A percentile compares a stretch with the other conserved stretches of the same genome.
Evolutionary conservation across 2,329 filamentous ascomycete species (phyloP).

Genomic region (Alternaria rosae): DNA sequence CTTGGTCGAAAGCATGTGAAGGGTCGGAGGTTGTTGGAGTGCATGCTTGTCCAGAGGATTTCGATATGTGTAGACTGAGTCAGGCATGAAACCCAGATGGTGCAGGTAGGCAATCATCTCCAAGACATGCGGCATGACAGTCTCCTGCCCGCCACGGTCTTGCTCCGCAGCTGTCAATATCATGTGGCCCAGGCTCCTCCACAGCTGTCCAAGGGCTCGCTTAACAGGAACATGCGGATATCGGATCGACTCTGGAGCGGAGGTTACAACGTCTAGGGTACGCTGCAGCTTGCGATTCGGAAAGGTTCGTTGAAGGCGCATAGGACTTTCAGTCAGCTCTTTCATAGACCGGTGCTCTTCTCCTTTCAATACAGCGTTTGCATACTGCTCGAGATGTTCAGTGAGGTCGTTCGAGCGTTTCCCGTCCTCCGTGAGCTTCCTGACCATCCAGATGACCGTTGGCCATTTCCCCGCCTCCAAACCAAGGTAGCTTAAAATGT

Average conservation of each 20-base stretch:
- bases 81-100: slow-evolving; percentile 56
- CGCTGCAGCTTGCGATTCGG: slow-evolving; percentile 21
- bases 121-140: slow-evolving; percentile 54
- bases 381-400: slow-evolving; percentile 23
- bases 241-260: slow-evolving; percentile 36
- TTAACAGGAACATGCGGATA: slow-evolving; percentile 33
- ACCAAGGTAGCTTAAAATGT: slow-evolving; percentile 53
- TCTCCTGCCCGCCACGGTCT: slow-evolving; percentile 20
- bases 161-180: slow-evolving; percentile 49
- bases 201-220: slow-evolving; percentile 54
- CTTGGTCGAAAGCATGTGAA: slow-evolving; percentile 57
- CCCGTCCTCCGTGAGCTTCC: slow-evolving; percentile 50
- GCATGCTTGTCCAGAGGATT: slow-evolving; percentile 45
- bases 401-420: slow-evolving; percentile 16
- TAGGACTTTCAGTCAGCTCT: slow-evolving; percentile 32
- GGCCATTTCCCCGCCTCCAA: slow-evolving; percentile 53
- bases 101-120: slow-evolving; percentile 59
- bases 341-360: slow-evolving; percentile 24
- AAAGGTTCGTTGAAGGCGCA: slow-evolving; percentile 25
- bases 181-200: slow-evolving; percentile 57
- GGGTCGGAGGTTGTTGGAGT: slow-evolving; percentile 57
- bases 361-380: slow-evolving; percentile 28
- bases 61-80: slow-evolving; percentile 54
- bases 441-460: slow-evolving; percentile 56
- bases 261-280: slow-evolving; percentile 35